A percentile compares a stretch with the other conserved stretches of the same genome.
Conservation (phyloP, 768 basidiomycete species). For the Rhizopogon vesiculosus region DNA sequence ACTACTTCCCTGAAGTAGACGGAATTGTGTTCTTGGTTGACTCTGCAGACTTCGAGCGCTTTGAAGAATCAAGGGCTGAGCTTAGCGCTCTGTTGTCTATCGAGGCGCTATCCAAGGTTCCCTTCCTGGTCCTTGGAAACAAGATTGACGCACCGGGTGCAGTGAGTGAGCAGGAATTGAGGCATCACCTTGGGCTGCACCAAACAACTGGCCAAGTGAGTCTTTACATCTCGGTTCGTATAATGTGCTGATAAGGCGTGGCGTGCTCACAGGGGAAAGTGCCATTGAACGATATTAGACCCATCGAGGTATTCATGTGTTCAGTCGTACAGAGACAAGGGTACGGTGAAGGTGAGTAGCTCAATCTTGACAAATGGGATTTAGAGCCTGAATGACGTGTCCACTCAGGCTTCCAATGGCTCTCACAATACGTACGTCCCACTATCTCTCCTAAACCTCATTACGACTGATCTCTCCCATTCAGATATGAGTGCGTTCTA, state of each 20-base stretch:
- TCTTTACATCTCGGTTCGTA: not conserved
- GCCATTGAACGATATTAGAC: constrained; percentile 92
- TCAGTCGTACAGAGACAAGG: constrained; percentile 99
- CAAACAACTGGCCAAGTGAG: constrained; percentile 98
- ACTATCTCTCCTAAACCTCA: not conserved
- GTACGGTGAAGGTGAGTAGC: constrained; percentile 81
- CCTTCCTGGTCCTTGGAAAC: constrained; percentile 98
- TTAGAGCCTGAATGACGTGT: constrained; percentile 3
- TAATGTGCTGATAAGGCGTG: constrained; percentile 5
- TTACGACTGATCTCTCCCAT: not conserved
- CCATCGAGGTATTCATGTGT: constrained; percentile 99
- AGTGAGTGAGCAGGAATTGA: constrained; percentile 95
- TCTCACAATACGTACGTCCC: constrained; percentile 88
- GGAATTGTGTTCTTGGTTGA: constrained; percentile 99
- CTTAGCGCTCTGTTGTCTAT: constrained; percentile 94
- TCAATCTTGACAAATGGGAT: not conserved
- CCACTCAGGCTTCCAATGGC: constrained; percentile 80
- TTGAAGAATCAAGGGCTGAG: constrained; percentile 95
- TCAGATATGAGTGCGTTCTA: not conserved
- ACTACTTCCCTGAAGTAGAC: constrained; percentile 99
- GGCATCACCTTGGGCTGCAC: constrained; percentile 92
- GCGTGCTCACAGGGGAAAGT: constrained; percentile 75
- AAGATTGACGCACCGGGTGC: constrained; percentile 99
- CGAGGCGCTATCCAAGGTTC: constrained; percentile 92
- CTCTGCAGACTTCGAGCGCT: constrained; percentile 94